phyloP scores from a whole-genome alignment of 495 filamentous ascomycete genomes.

The Corynascus novoguineensis region DNA sequence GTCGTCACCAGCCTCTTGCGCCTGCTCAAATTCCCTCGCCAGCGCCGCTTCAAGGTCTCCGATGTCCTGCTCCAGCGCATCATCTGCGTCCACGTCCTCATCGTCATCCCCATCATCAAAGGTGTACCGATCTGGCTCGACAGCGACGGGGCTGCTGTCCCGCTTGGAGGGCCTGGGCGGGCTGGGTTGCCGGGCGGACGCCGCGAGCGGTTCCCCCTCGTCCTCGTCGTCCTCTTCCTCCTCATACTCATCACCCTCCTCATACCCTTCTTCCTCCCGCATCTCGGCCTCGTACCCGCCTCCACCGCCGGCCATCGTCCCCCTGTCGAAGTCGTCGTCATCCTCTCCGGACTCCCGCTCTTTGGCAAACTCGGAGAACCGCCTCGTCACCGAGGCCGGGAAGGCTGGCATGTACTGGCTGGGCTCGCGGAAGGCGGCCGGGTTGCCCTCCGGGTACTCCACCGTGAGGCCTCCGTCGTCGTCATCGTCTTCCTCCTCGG shows the following conservation, averaged over 20 bases:
- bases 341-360: constrained; percentile 32
- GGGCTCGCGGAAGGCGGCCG: constrained; percentile 20
- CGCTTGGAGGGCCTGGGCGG: background rate
- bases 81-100: constrained; percentile 6
- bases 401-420: constrained; percentile 35
- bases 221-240: constrained; percentile 15
- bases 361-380: constrained; percentile 37
- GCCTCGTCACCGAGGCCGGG: constrained; percentile 27
- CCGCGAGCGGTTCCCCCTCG: too few species aligned
- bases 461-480: constrained; percentile 42
- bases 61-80: constrained; percentile 4
- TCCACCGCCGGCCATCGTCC: too few species aligned
- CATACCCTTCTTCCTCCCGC: constrained; percentile 8
- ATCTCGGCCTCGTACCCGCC: constrained; percentile 2
- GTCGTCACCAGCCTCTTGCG: constrained; percentile 26
- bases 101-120: constrained; percentile 28
- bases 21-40: constrained; percentile 30
- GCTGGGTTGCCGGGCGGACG: background rate
- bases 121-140: constrained; percentile 14
- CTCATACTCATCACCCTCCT: constrained; percentile 10
- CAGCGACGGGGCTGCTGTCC: background rate
- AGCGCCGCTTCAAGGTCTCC: constrained; percentile 38
- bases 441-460: constrained; percentile 41
- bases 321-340: constrained; percentile 34
- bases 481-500: constrained; percentile 39